These are phyloP conservation scores for Fraxinus paxiana DNA, from an alignment of 305 asterid species.

Conservation along the genomic window DNA sequence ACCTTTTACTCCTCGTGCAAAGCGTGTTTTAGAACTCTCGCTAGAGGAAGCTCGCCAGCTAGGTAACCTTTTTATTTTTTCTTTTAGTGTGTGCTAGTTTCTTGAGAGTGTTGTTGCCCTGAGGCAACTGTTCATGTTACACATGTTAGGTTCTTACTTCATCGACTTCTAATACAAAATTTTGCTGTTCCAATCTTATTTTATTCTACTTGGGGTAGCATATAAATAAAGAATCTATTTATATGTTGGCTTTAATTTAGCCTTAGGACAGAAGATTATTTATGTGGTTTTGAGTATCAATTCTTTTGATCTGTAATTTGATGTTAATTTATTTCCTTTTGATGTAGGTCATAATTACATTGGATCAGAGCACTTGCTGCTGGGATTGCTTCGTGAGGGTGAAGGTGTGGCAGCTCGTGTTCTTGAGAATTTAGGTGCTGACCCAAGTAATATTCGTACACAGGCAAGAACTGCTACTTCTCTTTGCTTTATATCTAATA, in stretches of 20 bases:
- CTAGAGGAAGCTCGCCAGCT: constrained; percentile 97
- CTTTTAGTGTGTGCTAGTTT: background rate
- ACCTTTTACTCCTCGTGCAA: constrained; percentile 98
- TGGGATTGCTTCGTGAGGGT: constrained; percentile 97
- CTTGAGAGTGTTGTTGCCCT: background rate
- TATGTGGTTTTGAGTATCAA: background rate
- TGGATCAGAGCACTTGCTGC: constrained; percentile 93
- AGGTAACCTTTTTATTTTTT: constrained; percentile 42
- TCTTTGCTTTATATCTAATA: background rate
- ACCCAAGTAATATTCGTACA: constrained; percentile 86
- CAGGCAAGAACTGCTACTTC: constrained; percentile 50
- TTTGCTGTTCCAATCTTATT: background rate
- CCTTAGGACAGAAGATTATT: constrained; percentile 3
- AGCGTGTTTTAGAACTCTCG: constrained; percentile 89
- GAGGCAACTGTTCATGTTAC: background rate
- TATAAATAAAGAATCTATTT: background rate
- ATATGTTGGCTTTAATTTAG: background rate
- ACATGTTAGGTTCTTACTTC: constrained; percentile 6
- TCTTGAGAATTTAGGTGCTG: constrained; percentile 94
- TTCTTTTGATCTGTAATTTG: background rate
- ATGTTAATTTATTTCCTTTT: constrained; percentile 4
- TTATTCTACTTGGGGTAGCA: background rate
- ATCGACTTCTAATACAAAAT: background rate
- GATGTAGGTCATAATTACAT: constrained; percentile 86
- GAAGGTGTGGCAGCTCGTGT: constrained; percentile 98